Percentiles rank a stretch among this genome's conserved stretches.
Conservation (phyloP, 148 eudicot species). For the Beta vulgaris region DNA sequence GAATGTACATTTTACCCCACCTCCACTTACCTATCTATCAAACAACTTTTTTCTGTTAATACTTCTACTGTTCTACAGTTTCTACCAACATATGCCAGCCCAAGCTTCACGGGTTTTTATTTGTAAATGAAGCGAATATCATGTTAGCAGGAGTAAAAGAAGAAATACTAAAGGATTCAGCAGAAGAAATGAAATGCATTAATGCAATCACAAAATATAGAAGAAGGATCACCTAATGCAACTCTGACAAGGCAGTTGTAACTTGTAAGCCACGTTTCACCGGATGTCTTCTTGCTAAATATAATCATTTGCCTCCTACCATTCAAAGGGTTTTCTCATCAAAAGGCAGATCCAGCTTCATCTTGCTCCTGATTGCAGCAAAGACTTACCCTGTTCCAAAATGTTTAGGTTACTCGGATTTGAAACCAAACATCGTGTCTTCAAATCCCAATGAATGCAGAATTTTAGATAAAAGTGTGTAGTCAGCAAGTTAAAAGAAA, state of each 20-base stretch:
- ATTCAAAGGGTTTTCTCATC: constrained; percentile 1
- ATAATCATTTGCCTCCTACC: constrained; percentile 1
- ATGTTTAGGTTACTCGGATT: background rate
- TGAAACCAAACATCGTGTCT: background rate
- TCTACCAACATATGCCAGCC: too few species aligned
- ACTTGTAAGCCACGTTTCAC: background rate
- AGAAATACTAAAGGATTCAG: background rate
- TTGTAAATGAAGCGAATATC: too few species aligned
- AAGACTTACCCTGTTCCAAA: background rate
- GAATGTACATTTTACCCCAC: too few species aligned
- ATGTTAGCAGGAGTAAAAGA: background rate
- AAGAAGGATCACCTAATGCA: constrained; percentile 12
- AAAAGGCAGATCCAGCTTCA: background rate
- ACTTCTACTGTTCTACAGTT: too few species aligned
- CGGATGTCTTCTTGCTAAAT: background rate
- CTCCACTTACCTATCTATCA: too few species aligned
- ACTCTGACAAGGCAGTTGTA: constrained; percentile 21
- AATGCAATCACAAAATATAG: background rate
- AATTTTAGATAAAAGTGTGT: background rate
- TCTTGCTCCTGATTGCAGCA: background rate
- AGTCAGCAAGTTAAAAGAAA: background rate
- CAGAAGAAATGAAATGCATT: background rate
- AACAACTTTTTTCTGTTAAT: too few species aligned
- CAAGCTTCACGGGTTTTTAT: too few species aligned
- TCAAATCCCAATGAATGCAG: background rate